phyloP scores from a whole-genome alignment of 495 filamentous ascomycete genomes.

The Cudoniella acicularis region DNA sequence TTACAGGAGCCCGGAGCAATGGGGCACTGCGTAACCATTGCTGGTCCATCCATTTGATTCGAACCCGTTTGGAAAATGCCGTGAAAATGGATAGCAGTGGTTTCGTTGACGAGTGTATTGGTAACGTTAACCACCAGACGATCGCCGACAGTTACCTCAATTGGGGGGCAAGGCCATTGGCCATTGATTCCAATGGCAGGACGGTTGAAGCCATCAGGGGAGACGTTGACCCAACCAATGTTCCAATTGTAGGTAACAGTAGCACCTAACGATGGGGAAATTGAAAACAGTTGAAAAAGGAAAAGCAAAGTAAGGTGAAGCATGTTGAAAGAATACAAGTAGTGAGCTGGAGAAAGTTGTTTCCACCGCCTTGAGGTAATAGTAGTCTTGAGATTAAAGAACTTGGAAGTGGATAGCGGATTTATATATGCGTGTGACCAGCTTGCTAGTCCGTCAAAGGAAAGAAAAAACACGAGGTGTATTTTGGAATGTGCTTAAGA shows the following conservation, averaged over 20 bases:
- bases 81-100: slow-evolving; percentile 61
- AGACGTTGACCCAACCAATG: slow-evolving; percentile 66
- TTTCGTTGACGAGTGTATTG: slow-evolving; percentile 68
- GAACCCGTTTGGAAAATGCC: slow-evolving; percentile 61
- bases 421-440: too few relatives aligned
- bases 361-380: too few relatives aligned
- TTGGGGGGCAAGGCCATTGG: slow-evolving; percentile 66
- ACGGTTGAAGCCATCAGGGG: slow-evolving; percentile 65
- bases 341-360: too few relatives aligned
- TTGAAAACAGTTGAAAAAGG: too few relatives aligned
- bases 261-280: too few relatives aligned
- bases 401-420: too few relatives aligned
- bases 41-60: slow-evolving; percentile 59
- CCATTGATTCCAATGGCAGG: slow-evolving; percentile 78
- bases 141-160: slow-evolving; percentile 68
- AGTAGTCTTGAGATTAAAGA: too few relatives aligned
- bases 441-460: too few relatives aligned
- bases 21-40: slow-evolving; percentile 55
- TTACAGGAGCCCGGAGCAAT: slow-evolving; percentile 32
- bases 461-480: too few relatives aligned
- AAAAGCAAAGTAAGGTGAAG: too few relatives aligned
- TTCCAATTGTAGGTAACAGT: slow-evolving; percentile 62
- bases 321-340: too few relatives aligned
- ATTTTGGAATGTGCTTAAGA: too few relatives aligned
- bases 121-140: slow-evolving; percentile 62